These are phyloP conservation scores for Brassica nigra DNA, from an alignment of 345 rosid species.

Conservation along the genomic window DNA sequence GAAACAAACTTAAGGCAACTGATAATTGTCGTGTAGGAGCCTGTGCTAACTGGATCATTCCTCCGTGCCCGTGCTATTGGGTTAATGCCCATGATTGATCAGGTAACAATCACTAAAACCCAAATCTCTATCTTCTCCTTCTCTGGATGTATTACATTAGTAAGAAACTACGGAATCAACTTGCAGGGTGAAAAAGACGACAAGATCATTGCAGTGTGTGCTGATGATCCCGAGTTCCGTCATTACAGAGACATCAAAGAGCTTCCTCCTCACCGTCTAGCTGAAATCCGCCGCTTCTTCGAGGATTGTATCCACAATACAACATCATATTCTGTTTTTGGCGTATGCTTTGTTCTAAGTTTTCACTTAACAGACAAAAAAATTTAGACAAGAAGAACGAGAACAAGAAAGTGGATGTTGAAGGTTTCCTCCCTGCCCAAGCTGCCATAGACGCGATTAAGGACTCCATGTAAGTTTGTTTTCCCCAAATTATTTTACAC, in stretches of 20 bases:
- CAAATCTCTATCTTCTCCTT: neutral
- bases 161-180: slow-evolving; percentile 13
- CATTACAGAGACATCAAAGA: slow-evolving; percentile 91
- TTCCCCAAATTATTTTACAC: neutral
- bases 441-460: slow-evolving; percentile 76
- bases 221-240: slow-evolving; percentile 98
- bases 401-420: slow-evolving; percentile 94
- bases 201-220: slow-evolving; percentile 97
- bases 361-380: slow-evolving; percentile 29
- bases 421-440: slow-evolving; percentile 84
- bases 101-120: slow-evolving; percentile 47
- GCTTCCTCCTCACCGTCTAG: slow-evolving; percentile 97
- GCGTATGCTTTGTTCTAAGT: neutral
- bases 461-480: slow-evolving; percentile 74
- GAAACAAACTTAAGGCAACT: slow-evolving; percentile 15
- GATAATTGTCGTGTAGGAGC: slow-evolving; percentile 58
- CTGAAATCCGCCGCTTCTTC: slow-evolving; percentile 97
- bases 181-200: slow-evolving; percentile 96
- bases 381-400: slow-evolving; percentile 90
- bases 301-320: slow-evolving; percentile 86
- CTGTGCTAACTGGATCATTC: slow-evolving; percentile 85
- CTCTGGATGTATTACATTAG: neutral
- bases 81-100: slow-evolving; percentile 97
- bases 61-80: slow-evolving; percentile 99
- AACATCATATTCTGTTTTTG: neutral